Evolutionary conservation across 257 asterid genomes (phyloP).

Genomic region (Salvia splendens): DNA sequence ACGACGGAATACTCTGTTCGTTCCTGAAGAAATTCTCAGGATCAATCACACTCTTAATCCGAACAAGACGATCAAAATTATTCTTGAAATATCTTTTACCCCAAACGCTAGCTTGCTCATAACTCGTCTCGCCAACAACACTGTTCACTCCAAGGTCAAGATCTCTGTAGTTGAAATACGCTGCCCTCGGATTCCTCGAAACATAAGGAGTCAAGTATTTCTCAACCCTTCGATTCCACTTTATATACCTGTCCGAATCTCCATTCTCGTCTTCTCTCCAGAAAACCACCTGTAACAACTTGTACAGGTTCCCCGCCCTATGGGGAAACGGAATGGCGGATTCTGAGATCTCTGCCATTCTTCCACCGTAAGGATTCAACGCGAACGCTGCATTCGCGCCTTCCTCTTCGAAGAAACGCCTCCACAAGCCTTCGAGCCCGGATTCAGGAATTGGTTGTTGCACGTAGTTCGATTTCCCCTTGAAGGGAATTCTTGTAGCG

Average conservation of each 20-base stretch:
- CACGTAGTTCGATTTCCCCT: slow-evolving; percentile 26
- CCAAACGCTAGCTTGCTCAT: no score
- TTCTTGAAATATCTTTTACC: no score
- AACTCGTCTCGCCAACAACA: no score
- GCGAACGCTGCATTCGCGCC: neutral
- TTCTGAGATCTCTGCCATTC: slow-evolving; percentile 25
- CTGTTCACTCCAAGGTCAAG: slow-evolving; percentile 39
- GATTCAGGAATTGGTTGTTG: slow-evolving; percentile 14
- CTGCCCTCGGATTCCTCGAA: slow-evolving; percentile 39
- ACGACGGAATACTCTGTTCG: no score
- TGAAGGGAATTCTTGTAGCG: neutral
- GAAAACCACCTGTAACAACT: slow-evolving; percentile 27
- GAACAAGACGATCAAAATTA: no score
- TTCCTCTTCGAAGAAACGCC: neutral
- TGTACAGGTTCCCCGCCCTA: slow-evolving; percentile 26
- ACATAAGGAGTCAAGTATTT: slow-evolving; percentile 42
- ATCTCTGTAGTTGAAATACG: slow-evolving; percentile 44
- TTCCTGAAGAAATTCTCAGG: no score
- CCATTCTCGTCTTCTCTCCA: slow-evolving; percentile 31
- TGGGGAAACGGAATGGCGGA: slow-evolving; percentile 27
- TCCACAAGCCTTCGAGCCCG: slow-evolving; percentile 20
- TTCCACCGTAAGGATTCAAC: slow-evolving; percentile 19
- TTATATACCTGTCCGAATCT: slow-evolving; percentile 26
- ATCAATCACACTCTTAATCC: no score
- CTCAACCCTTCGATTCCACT: slow-evolving; percentile 34